Base-by-base conservation (phyloP, 306 rosid genomes). In the Begonia fuchsioides region DNA sequence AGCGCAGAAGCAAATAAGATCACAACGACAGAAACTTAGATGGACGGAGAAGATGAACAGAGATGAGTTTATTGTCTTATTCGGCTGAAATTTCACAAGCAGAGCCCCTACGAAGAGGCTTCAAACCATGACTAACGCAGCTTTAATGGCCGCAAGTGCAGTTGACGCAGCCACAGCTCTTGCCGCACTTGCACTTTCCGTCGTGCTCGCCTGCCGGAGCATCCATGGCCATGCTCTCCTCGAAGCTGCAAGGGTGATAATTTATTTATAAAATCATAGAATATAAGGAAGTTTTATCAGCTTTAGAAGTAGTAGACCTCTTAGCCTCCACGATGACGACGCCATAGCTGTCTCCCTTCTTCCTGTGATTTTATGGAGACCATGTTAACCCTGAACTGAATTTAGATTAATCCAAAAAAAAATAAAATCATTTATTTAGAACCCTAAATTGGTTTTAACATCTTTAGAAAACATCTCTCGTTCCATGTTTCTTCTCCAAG, bases 121-220 rank as follows among this genome's bases (percentile, higher is more conserved):
- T 26, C 35, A 26, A 26, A 26, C 35, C 35, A 26, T 26, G 5
- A 26, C 35, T 26, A 26, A 26, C 35, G 35, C 35, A 41, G 43
- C 59, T 15, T 75, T 65, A 82, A 9, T 59, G 47, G 50, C 76
- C 75, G 32, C 96, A 87, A 20, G 68, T 53, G 78, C 96, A 82
- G 75, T 68, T 40, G 17, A 10, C 44, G 39, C 90, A 81, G 39
- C 59, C 0, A 76, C 96, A 82, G 86, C 15, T 54, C 20, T 77
- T 0, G 15, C 86, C 86, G 35, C 96, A 82, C 65, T 67, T 87
- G 96, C 96, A 87, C 40, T 74, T 76, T 39, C 87, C 88, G 1
- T 47, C 68, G 44, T 75, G 44, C 78, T 82, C 94, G 2, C 73
- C 87, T 7, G 75, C 81, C 32, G 76, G 54, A 47, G 39, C 80